Percentiles rank a stretch among this genome's conserved stretches.
Conservation (phyloP, 1,139 yeast species). For the Pichia cactophila region DNA sequence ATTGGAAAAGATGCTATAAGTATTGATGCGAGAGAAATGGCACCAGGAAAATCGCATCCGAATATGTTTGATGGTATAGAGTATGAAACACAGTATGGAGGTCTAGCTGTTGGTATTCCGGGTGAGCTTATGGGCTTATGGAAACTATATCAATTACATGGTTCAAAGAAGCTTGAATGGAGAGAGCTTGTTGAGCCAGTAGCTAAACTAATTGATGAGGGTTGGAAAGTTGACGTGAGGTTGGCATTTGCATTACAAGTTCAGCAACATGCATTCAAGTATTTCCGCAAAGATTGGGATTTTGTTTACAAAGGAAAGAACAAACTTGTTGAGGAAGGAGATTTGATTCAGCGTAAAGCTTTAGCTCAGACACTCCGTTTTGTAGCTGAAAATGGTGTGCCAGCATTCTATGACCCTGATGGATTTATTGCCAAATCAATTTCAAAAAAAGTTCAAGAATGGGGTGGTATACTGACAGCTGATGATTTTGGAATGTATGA, state of each 20-base stretch:
- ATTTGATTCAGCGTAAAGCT: constrained; percentile 47
- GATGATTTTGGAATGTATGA: constrained; percentile 61
- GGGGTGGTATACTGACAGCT: constrained; percentile 38
- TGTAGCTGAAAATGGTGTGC: constrained; percentile 69
- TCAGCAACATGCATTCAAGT: constrained; percentile 31
- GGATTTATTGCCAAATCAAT: constrained; percentile 40
- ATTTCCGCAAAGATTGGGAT: constrained; percentile 42
- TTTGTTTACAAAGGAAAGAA: constrained; percentile 38
- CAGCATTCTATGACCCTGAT: constrained; percentile 72
- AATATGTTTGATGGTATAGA: constrained; percentile 54
- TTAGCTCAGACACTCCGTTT: constrained; percentile 60
- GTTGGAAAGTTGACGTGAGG: constrained; percentile 53
- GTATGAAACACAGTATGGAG: constrained; percentile 60
- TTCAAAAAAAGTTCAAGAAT: constrained; percentile 28
- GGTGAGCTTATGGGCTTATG: constrained; percentile 84
- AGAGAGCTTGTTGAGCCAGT: constrained; percentile 69
- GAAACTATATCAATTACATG: constrained; percentile 49
- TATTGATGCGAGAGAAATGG: constrained; percentile 84
- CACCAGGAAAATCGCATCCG: constrained; percentile 56
- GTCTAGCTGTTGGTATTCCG: constrained; percentile 78
- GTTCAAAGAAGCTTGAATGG: constrained; percentile 72
- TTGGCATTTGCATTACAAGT: constrained; percentile 36
- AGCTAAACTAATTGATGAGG: constrained; percentile 53
- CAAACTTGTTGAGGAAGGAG: constrained; percentile 44
- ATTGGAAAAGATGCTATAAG: constrained; percentile 42